Evolutionary conservation across 495 filamentous ascomycete species (phyloP).

Genomic region (Penicillium arizonense): DNA sequence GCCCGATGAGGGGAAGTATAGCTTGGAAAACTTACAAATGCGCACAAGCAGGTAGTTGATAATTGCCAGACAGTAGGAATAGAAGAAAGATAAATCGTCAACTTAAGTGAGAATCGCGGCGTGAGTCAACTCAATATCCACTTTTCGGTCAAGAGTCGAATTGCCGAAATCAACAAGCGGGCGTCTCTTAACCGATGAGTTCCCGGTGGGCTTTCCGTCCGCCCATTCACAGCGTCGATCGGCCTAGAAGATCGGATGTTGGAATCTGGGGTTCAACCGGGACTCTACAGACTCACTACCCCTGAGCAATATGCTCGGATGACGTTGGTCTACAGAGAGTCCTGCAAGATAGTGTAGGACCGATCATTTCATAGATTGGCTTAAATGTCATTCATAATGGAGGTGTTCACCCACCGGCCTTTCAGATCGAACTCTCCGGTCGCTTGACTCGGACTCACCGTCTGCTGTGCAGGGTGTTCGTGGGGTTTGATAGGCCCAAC

Average conservation of each 20-base stretch:
- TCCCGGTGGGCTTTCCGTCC: constrained; percentile 8
- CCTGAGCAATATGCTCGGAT: no score
- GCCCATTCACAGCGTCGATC: constrained; percentile 6
- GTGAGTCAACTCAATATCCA: constrained; percentile 1
- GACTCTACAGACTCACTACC: no score
- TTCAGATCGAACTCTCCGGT: no score
- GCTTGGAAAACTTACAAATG: neutral
- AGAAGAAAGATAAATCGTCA: constrained; percentile 6
- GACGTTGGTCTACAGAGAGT: no score
- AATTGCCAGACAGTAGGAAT: neutral
- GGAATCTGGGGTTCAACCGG: constrained; percentile 1
- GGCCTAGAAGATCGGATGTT: constrained; percentile 11
- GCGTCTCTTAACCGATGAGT: constrained; percentile 17
- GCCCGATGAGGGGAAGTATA: neutral
- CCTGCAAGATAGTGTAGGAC: no score
- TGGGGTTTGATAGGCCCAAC: no score
- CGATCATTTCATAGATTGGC: no score
- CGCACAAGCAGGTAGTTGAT: neutral
- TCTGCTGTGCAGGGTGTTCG: no score
- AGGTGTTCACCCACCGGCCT: no score
- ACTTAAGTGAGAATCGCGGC: no score
- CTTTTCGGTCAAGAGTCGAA: constrained; percentile 6
- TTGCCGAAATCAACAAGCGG: constrained; percentile 24
- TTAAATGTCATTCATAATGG: no score
- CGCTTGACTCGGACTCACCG: no score